Percentiles rank a stretch among this genome's conserved stretches.
Conservation (phyloP, 2,329 filamentous ascomycete genomes). For the Xylaria hypoxylon region DNA sequence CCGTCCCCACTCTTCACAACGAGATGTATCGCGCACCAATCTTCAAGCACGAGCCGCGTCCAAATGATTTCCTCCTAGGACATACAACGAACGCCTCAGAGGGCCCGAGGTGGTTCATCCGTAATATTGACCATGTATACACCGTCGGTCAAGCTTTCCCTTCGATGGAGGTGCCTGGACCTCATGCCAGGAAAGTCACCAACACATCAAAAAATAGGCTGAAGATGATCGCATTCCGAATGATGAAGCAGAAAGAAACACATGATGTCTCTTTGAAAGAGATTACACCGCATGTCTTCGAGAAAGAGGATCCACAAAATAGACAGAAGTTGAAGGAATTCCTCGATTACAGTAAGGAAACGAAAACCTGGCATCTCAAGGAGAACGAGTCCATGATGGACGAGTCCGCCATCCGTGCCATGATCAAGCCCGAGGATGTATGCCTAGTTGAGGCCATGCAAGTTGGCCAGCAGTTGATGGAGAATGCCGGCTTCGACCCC, state of each 20-base stretch:
- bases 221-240: conserved; percentile 93
- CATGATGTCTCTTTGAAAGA: conserved; percentile 80
- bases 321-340: conserved; percentile 98
- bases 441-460: conserved; percentile 97
- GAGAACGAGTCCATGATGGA: conserved; percentile 81
- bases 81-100: conserved; percentile 81
- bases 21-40: conserved; percentile 95
- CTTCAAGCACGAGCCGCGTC: conserved; percentile 83
- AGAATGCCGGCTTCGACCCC: conserved; percentile 87
- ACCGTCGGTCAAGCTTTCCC: conserved; percentile 95
- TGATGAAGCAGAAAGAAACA: conserved; percentile 81
- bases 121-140: conserved; percentile 90
- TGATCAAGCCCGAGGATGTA: conserved; percentile 96
- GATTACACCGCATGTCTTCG: conserved; percentile 91
- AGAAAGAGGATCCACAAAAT: conserved; percentile 94
- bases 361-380: conserved; percentile 86
- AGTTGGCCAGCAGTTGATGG: conserved; percentile 88
- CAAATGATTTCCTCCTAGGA: conserved; percentile 87
- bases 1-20: conserved; percentile 91
- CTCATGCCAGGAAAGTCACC: conserved; percentile 93
- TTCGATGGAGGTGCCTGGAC: conserved; percentile 89
- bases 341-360: conserved; percentile 87
- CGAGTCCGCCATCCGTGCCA: conserved; percentile 80
- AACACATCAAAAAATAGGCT: conserved; percentile 97
- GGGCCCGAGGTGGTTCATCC: conserved; percentile 84